Evolutionary conservation across 2,329 filamentous ascomycete species (phyloP).

Genomic region (Fusarium fracticaudum): DNA sequence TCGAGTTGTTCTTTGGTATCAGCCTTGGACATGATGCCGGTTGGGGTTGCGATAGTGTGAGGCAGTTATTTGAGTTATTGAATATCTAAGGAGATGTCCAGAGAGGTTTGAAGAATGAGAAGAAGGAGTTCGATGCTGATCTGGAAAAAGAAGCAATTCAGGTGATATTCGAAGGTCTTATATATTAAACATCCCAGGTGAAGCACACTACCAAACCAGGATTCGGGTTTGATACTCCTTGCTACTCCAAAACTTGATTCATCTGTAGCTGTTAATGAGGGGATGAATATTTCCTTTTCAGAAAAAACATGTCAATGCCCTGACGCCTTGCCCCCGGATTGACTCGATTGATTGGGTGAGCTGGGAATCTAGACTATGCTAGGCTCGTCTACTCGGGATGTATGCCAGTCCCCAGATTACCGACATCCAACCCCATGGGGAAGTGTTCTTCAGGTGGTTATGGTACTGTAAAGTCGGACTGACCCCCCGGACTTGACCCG

Average conservation of each 20-base stretch:
- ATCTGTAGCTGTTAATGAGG: background rate
- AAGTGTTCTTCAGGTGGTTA: too few relatives aligned
- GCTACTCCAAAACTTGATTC: slow-evolving; percentile 6
- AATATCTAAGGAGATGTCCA: background rate
- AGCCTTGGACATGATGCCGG: slow-evolving; percentile 31
- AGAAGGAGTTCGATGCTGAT: slow-evolving; percentile 10
- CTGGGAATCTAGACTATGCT: slow-evolving; percentile 8
- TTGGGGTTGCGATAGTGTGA: background rate
- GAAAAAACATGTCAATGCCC: background rate
- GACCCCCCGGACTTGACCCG: too few relatives aligned
- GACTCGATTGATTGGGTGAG: slow-evolving; percentile 22
- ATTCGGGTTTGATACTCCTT: background rate
- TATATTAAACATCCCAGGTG: slow-evolving; percentile 16
- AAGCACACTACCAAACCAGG: slow-evolving; percentile 22
- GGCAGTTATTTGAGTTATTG: background rate
- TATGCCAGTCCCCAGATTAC: slow-evolving; percentile 10
- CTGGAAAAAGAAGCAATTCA: slow-evolving; percentile 1
- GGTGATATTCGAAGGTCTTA: slow-evolving; percentile 27
- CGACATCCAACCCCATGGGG: background rate
- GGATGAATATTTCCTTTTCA: slow-evolving; percentile 21
- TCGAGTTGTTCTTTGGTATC: slow-evolving; percentile 33
- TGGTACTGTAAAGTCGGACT: too few relatives aligned
- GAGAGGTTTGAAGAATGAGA: background rate
- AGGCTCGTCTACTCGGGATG: background rate
- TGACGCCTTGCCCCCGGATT: background rate